Evolutionary conservation across 202 grass and related monocot species (phyloP).

Genomic region (Thinopyrum obtusiflorum): DNA sequence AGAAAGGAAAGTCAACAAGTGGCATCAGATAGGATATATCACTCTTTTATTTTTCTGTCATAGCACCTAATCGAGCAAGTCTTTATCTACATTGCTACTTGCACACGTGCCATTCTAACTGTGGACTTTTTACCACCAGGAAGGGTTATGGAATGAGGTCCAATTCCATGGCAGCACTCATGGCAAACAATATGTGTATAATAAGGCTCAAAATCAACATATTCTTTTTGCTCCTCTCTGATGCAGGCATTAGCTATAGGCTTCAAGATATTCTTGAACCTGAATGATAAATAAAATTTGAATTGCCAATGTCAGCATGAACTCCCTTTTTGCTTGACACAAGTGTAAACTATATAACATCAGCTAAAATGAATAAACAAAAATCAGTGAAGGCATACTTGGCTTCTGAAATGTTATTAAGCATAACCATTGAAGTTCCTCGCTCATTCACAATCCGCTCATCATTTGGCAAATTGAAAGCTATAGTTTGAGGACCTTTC

Average conservation of each 20-base stretch:
- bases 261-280: conserved; percentile 81
- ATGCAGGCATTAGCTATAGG: conserved; percentile 90
- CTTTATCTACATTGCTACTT: background rate
- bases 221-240: conserved; percentile 71
- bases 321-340: background rate
- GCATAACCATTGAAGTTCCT: conserved; percentile 98
- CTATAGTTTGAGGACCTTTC: conserved; percentile 92
- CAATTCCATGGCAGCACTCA: conserved; percentile 98
- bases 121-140: conserved; percentile 83
- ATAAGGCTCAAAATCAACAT: conserved; percentile 87
- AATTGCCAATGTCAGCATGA: conserved; percentile 22
- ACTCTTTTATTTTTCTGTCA: background rate
- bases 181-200: conserved; percentile 97
- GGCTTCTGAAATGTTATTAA: conserved; percentile 97
- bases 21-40: conserved; percentile 18
- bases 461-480: conserved; percentile 99
- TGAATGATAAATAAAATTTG: conserved; percentile 37
- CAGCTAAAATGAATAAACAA: background rate
- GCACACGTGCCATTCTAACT: conserved; percentile 66
- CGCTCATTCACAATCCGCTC: conserved; percentile 87
- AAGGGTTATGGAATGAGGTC: conserved; percentile 89
- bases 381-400: conserved; percentile 55
- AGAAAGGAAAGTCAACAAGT: background rate
- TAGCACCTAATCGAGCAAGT: background rate
- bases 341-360: background rate